Base-by-base conservation (phyloP, 2,329 filamentous ascomycete genomes). In the Neofusicoccum kwambonambiense region DNA sequence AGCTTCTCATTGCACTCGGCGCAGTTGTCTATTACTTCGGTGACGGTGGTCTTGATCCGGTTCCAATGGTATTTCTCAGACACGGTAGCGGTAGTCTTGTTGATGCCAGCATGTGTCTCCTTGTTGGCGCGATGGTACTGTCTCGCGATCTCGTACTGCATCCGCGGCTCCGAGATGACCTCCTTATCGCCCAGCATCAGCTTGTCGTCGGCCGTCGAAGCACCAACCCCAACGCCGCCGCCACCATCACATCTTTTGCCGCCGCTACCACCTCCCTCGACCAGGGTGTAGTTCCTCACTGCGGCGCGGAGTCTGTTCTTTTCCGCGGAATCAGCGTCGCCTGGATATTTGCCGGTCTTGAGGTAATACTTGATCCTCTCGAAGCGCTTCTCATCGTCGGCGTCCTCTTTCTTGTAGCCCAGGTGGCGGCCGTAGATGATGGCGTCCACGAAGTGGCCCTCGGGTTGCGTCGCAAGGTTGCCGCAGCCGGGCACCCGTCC, bases 311-410 rank as follows among this genome's bases (percentile, higher is more conserved):
- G 87, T 71, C 94, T 90, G 80, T 90, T 94, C 86, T 98, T 98
- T 79, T 98, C 95, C 65, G 93, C 93, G 66, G 94, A 88, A 82
- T 97, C 93, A 74, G 94, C 93, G 68, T 93, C 94, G 72, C 90
- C 89, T 66, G 95, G 95, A 77, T 99, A 98, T 77, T 93, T 92
- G 74, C 90, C 90, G 77, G 93, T 92, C 80, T 96, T 96, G 74
- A 98, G 88, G 79, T 98, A 98, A 83, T 91, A 98, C 74, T 93
- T 90, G 76, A 98, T 98, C 84, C 97, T 97, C 83, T 97, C 94
- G 83, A 98, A 98, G 71, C 95, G 91, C 81, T 97, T 93, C 82
- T 97, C 93, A 77, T 90, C 93, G 72, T 94, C 90, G 76, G 91
- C 89, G 76, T 95, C 91, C 75, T 95, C 92, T 71, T 85, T 86